These are phyloP conservation scores for Cyberlindnera galapagoensis DNA, from an alignment of 805 yeast genomes.

Conservation along the genomic window DNA sequence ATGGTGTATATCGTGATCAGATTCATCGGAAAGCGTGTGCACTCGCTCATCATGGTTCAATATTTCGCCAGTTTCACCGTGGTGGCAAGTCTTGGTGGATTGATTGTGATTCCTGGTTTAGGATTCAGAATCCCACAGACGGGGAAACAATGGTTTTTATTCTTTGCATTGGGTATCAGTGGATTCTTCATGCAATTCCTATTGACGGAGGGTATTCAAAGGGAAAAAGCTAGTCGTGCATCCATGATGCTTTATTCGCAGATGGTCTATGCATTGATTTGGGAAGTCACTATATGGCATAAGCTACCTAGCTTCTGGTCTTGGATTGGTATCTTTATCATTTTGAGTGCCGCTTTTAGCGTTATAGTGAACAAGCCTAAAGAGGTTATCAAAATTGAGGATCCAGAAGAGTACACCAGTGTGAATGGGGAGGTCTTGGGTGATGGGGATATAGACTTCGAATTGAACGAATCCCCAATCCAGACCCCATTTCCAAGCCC, in stretches of 20 bases:
- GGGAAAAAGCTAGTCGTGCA: constrained; percentile 73
- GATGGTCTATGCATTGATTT: constrained; percentile 68
- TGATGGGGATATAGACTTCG: no score
- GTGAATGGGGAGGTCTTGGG: constrained; percentile 4
- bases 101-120: constrained; percentile 51
- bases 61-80: constrained; percentile 62
- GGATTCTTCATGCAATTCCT: constrained; percentile 82
- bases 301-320: constrained; percentile 69
- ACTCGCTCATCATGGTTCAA: constrained; percentile 73
- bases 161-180: constrained; percentile 56
- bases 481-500: no score
- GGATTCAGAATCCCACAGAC: constrained; percentile 56
- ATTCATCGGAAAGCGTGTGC: constrained; percentile 70
- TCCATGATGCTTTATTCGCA: constrained; percentile 71
- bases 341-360: constrained; percentile 56
- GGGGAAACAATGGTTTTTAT: constrained; percentile 58
- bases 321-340: constrained; percentile 60
- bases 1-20: constrained; percentile 65
- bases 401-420: constrained; percentile 1
- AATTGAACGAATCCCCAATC: no score
- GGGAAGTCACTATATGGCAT: constrained; percentile 69
- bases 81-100: constrained; percentile 45
- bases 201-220: constrained; percentile 75
- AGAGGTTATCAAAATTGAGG: constrained; percentile 7
- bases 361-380: constrained; percentile 49